Evolutionary conservation across 805 yeast species (phyloP).

Genomic region (Saccharomycopsis sp.): DNA sequence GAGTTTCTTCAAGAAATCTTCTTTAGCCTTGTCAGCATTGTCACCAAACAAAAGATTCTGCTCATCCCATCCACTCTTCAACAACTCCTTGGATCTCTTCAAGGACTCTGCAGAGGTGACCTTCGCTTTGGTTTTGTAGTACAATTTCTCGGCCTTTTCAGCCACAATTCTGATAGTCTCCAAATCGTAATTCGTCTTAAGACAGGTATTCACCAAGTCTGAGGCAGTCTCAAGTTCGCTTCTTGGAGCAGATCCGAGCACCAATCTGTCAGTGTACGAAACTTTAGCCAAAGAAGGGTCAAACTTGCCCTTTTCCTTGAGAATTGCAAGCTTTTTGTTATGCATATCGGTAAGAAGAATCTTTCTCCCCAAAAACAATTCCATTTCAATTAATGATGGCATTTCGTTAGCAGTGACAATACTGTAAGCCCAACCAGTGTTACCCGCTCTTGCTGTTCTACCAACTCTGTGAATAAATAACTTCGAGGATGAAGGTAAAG

Average conservation of each 20-base stretch:
- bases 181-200: slow-evolving; percentile 63
- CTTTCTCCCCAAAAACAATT: slow-evolving; percentile 81
- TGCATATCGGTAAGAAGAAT: slow-evolving; percentile 64
- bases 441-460: slow-evolving; percentile 99
- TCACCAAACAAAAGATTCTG: slow-evolving; percentile 75
- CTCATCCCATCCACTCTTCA: slow-evolving; percentile 76
- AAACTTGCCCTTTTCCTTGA: slow-evolving; percentile 37
- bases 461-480: slow-evolving; percentile 97
- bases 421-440: slow-evolving; percentile 95
- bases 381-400: slow-evolving; percentile 86
- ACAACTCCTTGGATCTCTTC: slow-evolving; percentile 73
- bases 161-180: slow-evolving; percentile 63
- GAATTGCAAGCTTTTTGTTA: slow-evolving; percentile 49
- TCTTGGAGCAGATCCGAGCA: slow-evolving; percentile 80
- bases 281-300: slow-evolving; percentile 48
- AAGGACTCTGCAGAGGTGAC: slow-evolving; percentile 85
- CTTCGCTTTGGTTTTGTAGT: slow-evolving; percentile 67
- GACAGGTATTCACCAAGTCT: slow-evolving; percentile 60
- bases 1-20: slow-evolving; percentile 62
- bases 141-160: slow-evolving; percentile 79
- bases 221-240: slow-evolving; percentile 57
- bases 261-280: slow-evolving; percentile 67
- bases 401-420: slow-evolving; percentile 78
- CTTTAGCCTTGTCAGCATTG: slow-evolving; percentile 59
- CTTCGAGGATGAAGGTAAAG: slow-evolving; percentile 87